Evolutionary conservation across 306 rosid species (phyloP).

Genomic region (Trifolium dubium): DNA sequence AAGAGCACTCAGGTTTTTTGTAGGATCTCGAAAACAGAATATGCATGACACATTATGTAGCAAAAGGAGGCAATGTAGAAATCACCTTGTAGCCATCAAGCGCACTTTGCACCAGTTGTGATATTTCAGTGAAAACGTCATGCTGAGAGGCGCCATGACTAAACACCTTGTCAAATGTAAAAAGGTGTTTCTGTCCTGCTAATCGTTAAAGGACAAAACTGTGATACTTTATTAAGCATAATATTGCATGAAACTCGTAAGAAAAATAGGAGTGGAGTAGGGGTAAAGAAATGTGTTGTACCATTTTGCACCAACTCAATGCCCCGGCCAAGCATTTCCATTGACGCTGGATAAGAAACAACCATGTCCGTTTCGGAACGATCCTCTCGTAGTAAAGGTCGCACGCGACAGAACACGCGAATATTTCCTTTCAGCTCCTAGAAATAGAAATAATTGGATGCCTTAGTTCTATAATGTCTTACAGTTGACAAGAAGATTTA

Average conservation of each 20-base stretch:
- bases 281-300: slow-evolving; percentile 35
- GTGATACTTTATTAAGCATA: not conserved
- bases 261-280: not conserved
- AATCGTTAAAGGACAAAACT: slow-evolving; percentile 32
- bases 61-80: slow-evolving; percentile 17
- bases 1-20: not conserved
- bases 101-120: slow-evolving; percentile 96
- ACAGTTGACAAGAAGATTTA: not conserved
- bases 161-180: slow-evolving; percentile 95
- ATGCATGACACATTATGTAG: not conserved
- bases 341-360: slow-evolving; percentile 78
- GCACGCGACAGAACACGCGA: slow-evolving; percentile 92
- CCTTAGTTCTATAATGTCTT: not conserved
- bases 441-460: slow-evolving; percentile 2
- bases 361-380: slow-evolving; percentile 63
- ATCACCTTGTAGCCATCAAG: slow-evolving; percentile 96
- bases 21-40: not conserved
- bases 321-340: slow-evolving; percentile 81
- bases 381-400: slow-evolving; percentile 88
- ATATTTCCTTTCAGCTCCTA: slow-evolving; percentile 96
- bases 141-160: slow-evolving; percentile 79
- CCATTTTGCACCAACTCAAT: slow-evolving; percentile 79
- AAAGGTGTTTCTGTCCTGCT: slow-evolving; percentile 80
- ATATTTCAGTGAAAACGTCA: slow-evolving; percentile 85
- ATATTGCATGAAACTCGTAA: not conserved